Percentiles rank a stretch among this genome's conserved stretches.
phyloP scores from a whole-genome alignment of 345 rosid species.

The rapeseed (Brassica napus) region DNA sequence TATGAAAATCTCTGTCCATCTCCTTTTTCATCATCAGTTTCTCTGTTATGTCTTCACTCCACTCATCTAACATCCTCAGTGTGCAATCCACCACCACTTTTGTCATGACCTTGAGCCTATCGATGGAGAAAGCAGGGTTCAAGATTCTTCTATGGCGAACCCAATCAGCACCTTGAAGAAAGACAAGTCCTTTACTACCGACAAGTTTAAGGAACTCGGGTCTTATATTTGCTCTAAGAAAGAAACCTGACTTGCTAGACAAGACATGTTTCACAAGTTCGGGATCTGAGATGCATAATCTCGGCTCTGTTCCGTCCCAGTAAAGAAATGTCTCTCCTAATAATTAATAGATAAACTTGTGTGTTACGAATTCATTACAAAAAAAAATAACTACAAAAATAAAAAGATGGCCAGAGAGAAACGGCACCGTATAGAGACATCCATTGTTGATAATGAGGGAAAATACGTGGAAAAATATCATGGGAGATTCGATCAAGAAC shows the following conservation, averaged over 20 bases:
- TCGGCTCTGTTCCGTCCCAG: background rate
- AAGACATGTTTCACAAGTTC: background rate
- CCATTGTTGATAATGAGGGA: background rate
- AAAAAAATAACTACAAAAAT: too few relatives aligned
- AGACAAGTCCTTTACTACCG: background rate
- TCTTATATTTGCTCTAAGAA: background rate
- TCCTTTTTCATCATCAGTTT: background rate
- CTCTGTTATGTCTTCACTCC: background rate
- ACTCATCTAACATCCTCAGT: background rate
- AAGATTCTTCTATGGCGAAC: background rate
- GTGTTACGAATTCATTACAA: background rate
- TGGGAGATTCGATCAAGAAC: background rate
- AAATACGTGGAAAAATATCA: background rate
- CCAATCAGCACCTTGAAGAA: background rate
- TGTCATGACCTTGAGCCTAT: background rate
- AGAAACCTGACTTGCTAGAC: background rate
- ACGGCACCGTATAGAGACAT: background rate
- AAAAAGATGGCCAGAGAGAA: background rate
- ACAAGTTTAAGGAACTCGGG: background rate
- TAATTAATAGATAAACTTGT: background rate
- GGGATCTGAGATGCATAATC: background rate
- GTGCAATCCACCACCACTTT: background rate
- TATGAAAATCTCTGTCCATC: background rate
- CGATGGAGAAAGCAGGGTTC: background rate
- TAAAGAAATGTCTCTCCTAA: background rate